Base-by-base conservation (phyloP, 352 stramenopile genomes). In the Phytophthora boehmeriae region DNA sequence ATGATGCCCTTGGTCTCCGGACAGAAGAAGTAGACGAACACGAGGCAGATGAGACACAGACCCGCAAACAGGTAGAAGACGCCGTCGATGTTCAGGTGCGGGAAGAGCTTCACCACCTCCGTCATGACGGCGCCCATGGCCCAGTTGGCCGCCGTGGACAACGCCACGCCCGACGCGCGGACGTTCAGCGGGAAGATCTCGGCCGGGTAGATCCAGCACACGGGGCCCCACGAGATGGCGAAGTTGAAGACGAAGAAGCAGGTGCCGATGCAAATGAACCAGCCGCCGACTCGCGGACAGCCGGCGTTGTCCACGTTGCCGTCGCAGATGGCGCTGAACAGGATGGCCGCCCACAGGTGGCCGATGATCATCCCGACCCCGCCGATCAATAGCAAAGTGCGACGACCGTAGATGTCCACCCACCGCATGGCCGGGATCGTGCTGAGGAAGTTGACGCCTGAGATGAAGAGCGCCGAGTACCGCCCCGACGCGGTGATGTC, bases 11-110 rank as follows among this genome's bases (percentile, higher is more conserved):
- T n/a, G n/a, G n/a, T n/a, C n/a, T n/a, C n/a, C n/a, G n/a, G n/a
- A n/a, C n/a, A n/a, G 20, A 77, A 60, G 44, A 70, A 75, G 54
- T 69, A 80, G 1, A 77, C 68, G 27, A 78, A 83, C 5, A 72
- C 41, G 1, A 54, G 63, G 17, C 61, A 80, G 42, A 77, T 39
- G 14, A 66, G 52, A 17, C 75, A 76, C 25, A 73, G 54, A 16
- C 52, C 75, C 1, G 71, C 70, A 53, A 89, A 88, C 16, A 88
- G 62, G 61, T 67, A 83, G 65, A 89, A 89, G 16, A 82, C 74
- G 25, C 74, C 74, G 66, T 78, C 68, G 59, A 78, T 76, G 66
- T 78, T 74, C n/a, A n/a, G n/a, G n/a, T n/a, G n/a, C n/a, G n/a
- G n/a, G n/a, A n/a, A n/a, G n/a, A n/a, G n/a, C n/a, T n/a, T n/a